Base-by-base conservation (phyloP, 306 rosid genomes). In the Quercus aquifolioides region DNA sequence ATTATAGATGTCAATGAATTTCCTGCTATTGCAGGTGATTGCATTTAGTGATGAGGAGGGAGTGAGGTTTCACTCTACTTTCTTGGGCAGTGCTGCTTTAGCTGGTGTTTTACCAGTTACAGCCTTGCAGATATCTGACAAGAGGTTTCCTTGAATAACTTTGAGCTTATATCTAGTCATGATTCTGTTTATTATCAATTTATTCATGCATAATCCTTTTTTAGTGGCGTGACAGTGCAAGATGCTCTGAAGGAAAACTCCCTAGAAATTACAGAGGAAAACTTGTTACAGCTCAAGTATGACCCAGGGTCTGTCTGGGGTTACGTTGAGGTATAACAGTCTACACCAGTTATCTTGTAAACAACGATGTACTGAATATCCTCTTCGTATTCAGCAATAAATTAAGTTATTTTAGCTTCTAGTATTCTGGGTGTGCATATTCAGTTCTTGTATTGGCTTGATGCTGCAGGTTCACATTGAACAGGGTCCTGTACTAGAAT, bases 1-100 rank as follows among this genome's bases (percentile, higher is more conserved):
- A 5, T 51, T 41, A 5, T 73, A 41, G 62, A 13, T 76, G 52
- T 28, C 31, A 69, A 64, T 79, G 75, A 69, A 35, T 43, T 55
- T 73, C 73, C 30, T 76, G 49, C 26, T 72, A 41, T 69, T 88
- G 76, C 88, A 94, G 98, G 90, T 94, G 75, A 91, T 94, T 86
- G 97, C 98, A 64, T 94, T 94, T 87, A 84, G 98, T 74, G 98
- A 94, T 78, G 98, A 95, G 83, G 98, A 92, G 78, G 99, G 99
- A 77, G 98, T 95, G 26, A 90, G 97, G 83, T 95, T 92, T 86
- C 98, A 95, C 70, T 89, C 98, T 63, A 95, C 99, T 72, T 95
- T 92, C 84, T 87, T 95, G 79, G 98, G 99, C 25, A 95, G 98
- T 72, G 99, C 90, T 69, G 97, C 99, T 30, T 3, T 95, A 59